These are phyloP conservation scores for Pneumocystis oryctolagi DNA, from an alignment of 1,139 yeast species.

Conservation along the genomic window DNA sequence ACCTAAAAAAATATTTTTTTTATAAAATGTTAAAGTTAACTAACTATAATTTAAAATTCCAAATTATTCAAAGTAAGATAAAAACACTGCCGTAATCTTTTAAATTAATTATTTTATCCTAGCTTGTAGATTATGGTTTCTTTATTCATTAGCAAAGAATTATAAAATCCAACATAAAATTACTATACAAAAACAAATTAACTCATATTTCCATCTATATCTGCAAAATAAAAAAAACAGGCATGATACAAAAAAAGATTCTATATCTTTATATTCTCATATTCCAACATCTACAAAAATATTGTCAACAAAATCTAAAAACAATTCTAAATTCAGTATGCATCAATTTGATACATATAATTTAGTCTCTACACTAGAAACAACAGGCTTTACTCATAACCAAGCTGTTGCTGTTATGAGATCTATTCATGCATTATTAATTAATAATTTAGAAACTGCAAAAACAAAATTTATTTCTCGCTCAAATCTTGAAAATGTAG, in stretches of 20 bases:
- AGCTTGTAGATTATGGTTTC: not conserved
- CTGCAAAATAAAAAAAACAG: not conserved
- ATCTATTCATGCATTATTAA: slow-evolving; percentile 25
- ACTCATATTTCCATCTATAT: not conserved
- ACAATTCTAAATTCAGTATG: slow-evolving; percentile 5
- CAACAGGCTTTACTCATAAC: slow-evolving; percentile 28
- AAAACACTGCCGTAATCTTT: not conserved
- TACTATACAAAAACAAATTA: not conserved
- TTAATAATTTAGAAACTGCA: slow-evolving; percentile 28
- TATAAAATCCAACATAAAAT: not conserved
- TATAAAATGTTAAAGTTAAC: not conserved
- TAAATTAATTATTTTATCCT: not conserved
- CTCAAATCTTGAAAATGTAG: slow-evolving; percentile 16
- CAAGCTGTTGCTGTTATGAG: slow-evolving; percentile 29
- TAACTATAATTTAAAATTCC: not conserved
- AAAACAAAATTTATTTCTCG: slow-evolving; percentile 14
- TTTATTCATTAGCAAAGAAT: not conserved
- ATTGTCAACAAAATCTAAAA: not conserved
- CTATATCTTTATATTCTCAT: not conserved
- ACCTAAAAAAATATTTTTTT: not conserved
- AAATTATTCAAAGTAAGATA: not conserved
- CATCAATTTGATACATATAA: slow-evolving; percentile 30
- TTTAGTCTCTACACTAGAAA: slow-evolving; percentile 24
- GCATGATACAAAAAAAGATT: not conserved
- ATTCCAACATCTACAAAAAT: not conserved